A percentile compares a stretch with the other conserved stretches of the same genome.
phyloP scores from a whole-genome alignment of 805 yeast genomes.

The Naumovozyma castellii region DNA sequence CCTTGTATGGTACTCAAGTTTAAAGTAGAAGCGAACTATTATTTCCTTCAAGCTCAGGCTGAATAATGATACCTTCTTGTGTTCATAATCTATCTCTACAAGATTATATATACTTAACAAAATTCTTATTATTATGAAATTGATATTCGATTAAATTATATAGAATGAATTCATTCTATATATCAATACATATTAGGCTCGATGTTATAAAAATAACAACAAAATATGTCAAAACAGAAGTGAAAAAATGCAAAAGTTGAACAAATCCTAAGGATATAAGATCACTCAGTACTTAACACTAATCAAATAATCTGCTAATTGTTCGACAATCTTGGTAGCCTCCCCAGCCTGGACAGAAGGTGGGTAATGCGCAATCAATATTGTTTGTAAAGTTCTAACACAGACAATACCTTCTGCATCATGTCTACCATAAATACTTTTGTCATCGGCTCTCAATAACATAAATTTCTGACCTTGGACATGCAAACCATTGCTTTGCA shows the following conservation, averaged over 20 bases:
- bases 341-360: slow-evolving; percentile 87
- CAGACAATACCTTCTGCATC: slow-evolving; percentile 83
- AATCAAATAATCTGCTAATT: slow-evolving; percentile 89
- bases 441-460: slow-evolving; percentile 77
- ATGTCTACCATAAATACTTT: slow-evolving; percentile 88
- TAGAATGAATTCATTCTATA: neutral
- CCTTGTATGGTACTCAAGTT: too few relatives aligned
- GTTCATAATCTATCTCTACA: too few relatives aligned
- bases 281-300: slow-evolving; percentile 68
- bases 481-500: slow-evolving; percentile 83
- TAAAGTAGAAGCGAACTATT: too few relatives aligned
- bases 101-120: too few relatives aligned
- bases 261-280: too few relatives aligned
- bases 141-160: neutral
- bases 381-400: slow-evolving; percentile 90
- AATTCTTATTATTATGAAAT: neutral
- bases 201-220: neutral
- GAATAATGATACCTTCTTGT: too few relatives aligned
- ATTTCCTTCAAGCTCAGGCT: too few relatives aligned
- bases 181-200: neutral
- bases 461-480: slow-evolving; percentile 81
- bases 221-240: neutral
- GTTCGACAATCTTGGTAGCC: slow-evolving; percentile 90
- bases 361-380: slow-evolving; percentile 89
- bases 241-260: too few relatives aligned